These are phyloP conservation scores for Aspergillus quadricinctus DNA, from an alignment of 2,329 filamentous ascomycete species.

Conservation along the genomic window DNA sequence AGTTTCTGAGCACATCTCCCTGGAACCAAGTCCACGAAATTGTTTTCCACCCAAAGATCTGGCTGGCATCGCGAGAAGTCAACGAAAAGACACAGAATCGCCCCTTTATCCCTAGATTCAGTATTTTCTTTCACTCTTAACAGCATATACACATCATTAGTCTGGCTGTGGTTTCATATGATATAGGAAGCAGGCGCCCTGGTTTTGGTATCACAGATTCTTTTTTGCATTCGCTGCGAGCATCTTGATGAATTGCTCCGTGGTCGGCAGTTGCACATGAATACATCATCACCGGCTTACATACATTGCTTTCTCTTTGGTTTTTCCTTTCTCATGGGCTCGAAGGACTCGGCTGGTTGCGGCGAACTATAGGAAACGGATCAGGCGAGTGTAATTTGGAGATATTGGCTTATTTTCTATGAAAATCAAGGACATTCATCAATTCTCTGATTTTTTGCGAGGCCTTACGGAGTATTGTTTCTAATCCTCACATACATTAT, in stretches of 20 bases:
- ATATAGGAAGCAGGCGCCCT: conserved; percentile 24
- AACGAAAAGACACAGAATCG: neutral
- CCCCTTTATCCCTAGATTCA: neutral
- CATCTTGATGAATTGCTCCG: conserved; percentile 11
- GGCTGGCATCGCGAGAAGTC: neutral
- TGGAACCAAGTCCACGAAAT: neutral
- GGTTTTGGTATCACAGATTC: conserved; percentile 17
- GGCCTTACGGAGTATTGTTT: neutral
- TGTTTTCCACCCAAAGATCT: neutral
- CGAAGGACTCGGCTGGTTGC: neutral
- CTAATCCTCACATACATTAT: neutral
- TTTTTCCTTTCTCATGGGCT: conserved; percentile 1
- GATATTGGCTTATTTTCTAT: neutral
- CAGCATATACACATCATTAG: conserved; percentile 19
- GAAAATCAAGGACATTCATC: neutral
- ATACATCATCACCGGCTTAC: conserved; percentile 4
- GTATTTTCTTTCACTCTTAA: conserved; percentile 3
- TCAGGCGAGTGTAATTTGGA: neutral
- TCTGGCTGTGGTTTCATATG: conserved; percentile 12
- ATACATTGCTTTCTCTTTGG: neutral
- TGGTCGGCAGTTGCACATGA: conserved; percentile 6
- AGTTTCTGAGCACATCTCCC: conserved; percentile 20
- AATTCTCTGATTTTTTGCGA: neutral
- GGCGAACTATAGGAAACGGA: neutral
- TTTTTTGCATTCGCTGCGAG: conserved; percentile 7